These are phyloP conservation scores for Solanum clarkiae DNA, from an alignment of 257 asterid genomes.

Conservation along the genomic window DNA sequence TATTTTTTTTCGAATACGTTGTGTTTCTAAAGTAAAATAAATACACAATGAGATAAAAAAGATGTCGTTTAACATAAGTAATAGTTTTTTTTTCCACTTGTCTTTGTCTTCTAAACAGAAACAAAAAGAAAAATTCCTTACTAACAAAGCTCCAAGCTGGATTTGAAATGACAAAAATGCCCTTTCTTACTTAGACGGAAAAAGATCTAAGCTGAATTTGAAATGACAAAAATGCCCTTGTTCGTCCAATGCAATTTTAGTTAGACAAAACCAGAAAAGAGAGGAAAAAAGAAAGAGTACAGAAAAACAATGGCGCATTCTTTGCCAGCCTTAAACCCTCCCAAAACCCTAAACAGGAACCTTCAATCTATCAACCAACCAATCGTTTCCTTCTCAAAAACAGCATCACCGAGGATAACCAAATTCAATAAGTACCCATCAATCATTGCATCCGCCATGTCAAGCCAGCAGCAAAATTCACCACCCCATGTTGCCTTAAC, in stretches of 20 bases:
- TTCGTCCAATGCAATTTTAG: too few relatives aligned
- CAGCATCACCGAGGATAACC: slow-evolving; percentile 3
- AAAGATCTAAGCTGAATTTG: too few relatives aligned
- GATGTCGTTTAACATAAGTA: not conserved
- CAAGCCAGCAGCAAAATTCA: slow-evolving; percentile 17
- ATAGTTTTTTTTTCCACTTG: too few relatives aligned
- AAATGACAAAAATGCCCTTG: too few relatives aligned
- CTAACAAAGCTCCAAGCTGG: too few relatives aligned
- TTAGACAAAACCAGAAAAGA: not conserved
- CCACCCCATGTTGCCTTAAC: slow-evolving; percentile 17
- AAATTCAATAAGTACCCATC: slow-evolving; percentile 19
- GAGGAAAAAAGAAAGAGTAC: not conserved
- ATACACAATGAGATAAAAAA: not conserved
- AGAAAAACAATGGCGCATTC: slow-evolving; percentile 21
- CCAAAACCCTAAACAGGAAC: slow-evolving; percentile 21
- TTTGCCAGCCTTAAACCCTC: slow-evolving; percentile 23
- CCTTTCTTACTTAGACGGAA: too few relatives aligned
- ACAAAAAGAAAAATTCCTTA: too few relatives aligned
- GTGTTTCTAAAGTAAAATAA: not conserved
- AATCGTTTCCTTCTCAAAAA: slow-evolving; percentile 1
- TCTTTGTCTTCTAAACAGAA: too few relatives aligned
- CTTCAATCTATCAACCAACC: not conserved
- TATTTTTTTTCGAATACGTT: not conserved
- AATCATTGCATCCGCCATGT: slow-evolving; percentile 9
- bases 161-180: too few relatives aligned